Base-by-base conservation (phyloP, 2,329 filamentous ascomycete genomes). In the Sporothrix schenckii region DNA sequence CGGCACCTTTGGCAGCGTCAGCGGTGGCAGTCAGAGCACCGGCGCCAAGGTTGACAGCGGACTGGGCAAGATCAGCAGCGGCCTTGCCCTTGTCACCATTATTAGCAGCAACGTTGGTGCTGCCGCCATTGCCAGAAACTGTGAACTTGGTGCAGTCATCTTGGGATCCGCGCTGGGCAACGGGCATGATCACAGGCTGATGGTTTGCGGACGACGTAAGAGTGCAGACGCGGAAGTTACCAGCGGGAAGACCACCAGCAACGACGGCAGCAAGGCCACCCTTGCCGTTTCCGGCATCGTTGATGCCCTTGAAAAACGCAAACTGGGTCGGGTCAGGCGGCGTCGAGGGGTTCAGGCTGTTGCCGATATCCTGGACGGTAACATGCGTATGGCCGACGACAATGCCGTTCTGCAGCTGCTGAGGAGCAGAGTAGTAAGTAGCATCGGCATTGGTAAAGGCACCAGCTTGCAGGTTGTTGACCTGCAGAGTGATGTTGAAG, bases 381-480 rank as follows among this genome's bases (percentile, higher is more conserved):
- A 89, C 80, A 77, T 89, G 87, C 3, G 85, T 86, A 79, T 89
- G 87, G 13, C 87, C 87, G 60, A 88, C 83, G 73, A 88, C 81
- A 50, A 81, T 77, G 56, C 86, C 86, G 30, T 77, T 70, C 54
- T 77, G 77, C 5, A 88, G 78, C 54, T 83, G 77, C 77, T 88
- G 86, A 11, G 87, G 87, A 13, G 86, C 86, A 1, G 85, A 77
- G 77, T 89, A 89, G 80, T 89, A 89, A 19, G 86, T 88, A 68
- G 77, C 80, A 66, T 83, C 80, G n/a, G 87, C 83, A 74, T 89
- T 88, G 72, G 86, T 88, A 75, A 89, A 89, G 69, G 81, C 79
- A 10, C 87, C 87, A n/a, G 86, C 79, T 13, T 80, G 77, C 70
- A 89, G 80, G 78, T 87, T 87, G 69, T 77, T 73, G 53, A 86